A percentile compares a stretch with the other conserved stretches of the same genome.
phyloP scores from a whole-genome alignment of 352 stramenopile genomes.

The Phytophthora cryptogea region DNA sequence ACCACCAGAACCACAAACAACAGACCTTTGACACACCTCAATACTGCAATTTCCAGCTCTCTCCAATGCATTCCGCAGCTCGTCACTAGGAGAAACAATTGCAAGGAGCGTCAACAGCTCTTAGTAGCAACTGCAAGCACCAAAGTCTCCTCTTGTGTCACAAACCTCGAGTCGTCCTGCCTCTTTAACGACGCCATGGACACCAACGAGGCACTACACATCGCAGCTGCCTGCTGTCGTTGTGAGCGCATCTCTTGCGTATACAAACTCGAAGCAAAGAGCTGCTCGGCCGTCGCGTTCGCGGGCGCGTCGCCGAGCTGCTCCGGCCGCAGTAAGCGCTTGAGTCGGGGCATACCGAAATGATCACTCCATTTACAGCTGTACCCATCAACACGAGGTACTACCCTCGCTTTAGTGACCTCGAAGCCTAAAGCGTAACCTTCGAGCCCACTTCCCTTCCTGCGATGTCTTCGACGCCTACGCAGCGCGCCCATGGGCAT shows the following conservation, averaged over 20 bases:
- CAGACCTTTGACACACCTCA: conserved; percentile 10
- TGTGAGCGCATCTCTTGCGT: conserved; percentile 25
- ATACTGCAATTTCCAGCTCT: conserved; percentile 13
- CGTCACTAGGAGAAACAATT: conserved; percentile 12
- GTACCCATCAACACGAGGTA: too few species aligned
- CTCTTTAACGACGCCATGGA: conserved; percentile 39
- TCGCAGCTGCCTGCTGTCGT: conserved; percentile 40
- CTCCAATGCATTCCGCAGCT: conserved; percentile 10
- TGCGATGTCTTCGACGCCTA: conserved; percentile 36
- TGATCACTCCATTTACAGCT: conserved; percentile 3
- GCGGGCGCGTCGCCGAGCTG: conserved; percentile 17
- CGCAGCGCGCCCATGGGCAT: conserved; percentile 18
- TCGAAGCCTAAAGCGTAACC: conserved; percentile 15
- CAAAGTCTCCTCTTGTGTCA: neutral
- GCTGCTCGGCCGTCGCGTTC: conserved; percentile 44
- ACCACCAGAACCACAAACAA: neutral
- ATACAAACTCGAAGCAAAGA: conserved; percentile 63
- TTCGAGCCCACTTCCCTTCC: conserved; percentile 10
- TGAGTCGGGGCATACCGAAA: conserved; percentile 49
- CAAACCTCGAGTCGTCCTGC: conserved; percentile 8
- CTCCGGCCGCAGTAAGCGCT: conserved; percentile 28
- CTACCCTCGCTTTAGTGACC: conserved; percentile 3
- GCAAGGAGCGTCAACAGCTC: conserved; percentile 2
- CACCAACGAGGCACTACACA: conserved; percentile 38
- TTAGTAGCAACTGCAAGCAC: conserved; percentile 1